Evolutionary conservation across 2,329 filamentous ascomycete species (phyloP).

Genomic region (Ophiostoma quercus): DNA sequence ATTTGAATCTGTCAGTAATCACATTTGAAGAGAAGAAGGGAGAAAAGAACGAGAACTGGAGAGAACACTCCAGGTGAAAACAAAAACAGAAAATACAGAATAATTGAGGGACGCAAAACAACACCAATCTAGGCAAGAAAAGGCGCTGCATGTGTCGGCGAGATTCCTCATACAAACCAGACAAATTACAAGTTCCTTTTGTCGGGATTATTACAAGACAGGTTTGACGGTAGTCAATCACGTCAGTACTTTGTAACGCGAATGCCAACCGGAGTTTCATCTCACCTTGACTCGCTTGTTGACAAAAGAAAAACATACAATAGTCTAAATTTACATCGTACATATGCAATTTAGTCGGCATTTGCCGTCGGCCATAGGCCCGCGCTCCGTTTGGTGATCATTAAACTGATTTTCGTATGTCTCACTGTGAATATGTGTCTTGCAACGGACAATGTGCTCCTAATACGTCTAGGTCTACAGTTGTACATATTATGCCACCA

Average conservation of each 20-base stretch:
- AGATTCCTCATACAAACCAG: background rate
- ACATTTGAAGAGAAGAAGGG: background rate
- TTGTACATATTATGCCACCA: background rate
- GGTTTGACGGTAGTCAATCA: background rate
- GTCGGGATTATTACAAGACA: background rate
- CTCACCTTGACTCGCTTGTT: background rate
- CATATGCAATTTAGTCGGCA: background rate
- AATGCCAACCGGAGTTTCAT: background rate
- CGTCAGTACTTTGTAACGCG: background rate
- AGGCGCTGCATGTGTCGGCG: constrained; percentile 1
- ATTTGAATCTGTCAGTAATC: background rate
- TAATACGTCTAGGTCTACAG: background rate
- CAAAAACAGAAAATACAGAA: background rate
- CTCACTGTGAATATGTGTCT: background rate
- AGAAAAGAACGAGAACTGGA: background rate
- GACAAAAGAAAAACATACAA: background rate
- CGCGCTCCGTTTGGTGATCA: background rate
- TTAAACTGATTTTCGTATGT: background rate
- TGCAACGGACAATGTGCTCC: background rate
- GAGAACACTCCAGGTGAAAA: background rate
- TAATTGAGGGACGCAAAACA: background rate
- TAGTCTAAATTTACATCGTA: background rate
- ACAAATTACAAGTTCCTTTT: background rate
- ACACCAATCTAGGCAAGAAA: background rate
- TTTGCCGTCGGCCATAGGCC: background rate